phyloP scores from a whole-genome alignment of 768 basidiomycete species.

The Leccinum rimulosum region DNA sequence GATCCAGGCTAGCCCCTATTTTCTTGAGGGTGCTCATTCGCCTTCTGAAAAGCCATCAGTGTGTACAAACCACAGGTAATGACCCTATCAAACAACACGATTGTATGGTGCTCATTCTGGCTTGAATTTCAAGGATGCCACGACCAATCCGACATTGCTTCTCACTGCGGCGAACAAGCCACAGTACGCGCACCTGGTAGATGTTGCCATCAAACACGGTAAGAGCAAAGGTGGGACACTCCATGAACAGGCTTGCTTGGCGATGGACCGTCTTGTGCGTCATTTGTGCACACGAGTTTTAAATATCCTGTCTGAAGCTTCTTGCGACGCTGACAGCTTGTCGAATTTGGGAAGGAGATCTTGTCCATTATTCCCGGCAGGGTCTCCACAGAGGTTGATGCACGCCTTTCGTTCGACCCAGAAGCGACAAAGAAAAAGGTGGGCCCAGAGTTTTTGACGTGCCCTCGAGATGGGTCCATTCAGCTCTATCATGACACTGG shows the following conservation, averaged over 20 bases:
- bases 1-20: slow-evolving; percentile 10
- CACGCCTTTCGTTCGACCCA: slow-evolving; percentile 91
- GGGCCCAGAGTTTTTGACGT: neutral
- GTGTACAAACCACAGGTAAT: slow-evolving; percentile 88
- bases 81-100: neutral
- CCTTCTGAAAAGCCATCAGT: slow-evolving; percentile 62
- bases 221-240: slow-evolving; percentile 76
- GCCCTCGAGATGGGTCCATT: neutral
- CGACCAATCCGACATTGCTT: slow-evolving; percentile 93
- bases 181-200: slow-evolving; percentile 75
- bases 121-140: slow-evolving; percentile 66
- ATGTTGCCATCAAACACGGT: slow-evolving; percentile 65
- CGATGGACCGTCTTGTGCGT: neutral
- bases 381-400: slow-evolving; percentile 98
- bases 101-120: neutral
- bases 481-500: neutral
- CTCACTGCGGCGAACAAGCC: slow-evolving; percentile 87
- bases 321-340: slow-evolving; percentile 37
- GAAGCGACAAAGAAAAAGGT: slow-evolving; percentile 84
- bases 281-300: neutral
- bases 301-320: neutral
- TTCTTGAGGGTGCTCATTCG: neutral
- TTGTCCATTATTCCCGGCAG: slow-evolving; percentile 91
- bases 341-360: slow-evolving; percentile 95
- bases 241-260: slow-evolving; percentile 65